Base-by-base conservation (phyloP, 129 eudicot genomes). In the Smallanthus sonchifolius region DNA sequence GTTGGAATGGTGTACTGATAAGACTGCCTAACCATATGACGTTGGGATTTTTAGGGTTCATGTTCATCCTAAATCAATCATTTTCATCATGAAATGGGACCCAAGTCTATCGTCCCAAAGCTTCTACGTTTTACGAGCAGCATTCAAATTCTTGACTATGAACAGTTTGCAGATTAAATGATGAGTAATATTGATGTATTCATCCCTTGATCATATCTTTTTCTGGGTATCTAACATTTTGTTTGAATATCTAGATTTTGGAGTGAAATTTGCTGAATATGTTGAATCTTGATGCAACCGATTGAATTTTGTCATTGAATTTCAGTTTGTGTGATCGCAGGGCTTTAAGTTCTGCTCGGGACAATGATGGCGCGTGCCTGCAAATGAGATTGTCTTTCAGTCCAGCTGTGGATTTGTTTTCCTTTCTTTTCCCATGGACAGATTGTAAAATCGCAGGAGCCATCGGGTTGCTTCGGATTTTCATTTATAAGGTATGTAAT, bases 351-450 rank as follows among this genome's bases (percentile, higher is more conserved):
- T 78, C 63, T n/a, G 66, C 85, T 6, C 79, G 93, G 67, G 86
- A 83, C 37, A 15, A 34, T 2, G 89, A 83, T 72, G 89, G 89
- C 57, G 93, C 89, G 2, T 72, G 86, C 69, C 78, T 87, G n/a
- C 93, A 87, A 49, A 80, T 87, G 89, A 80, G 87, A 77, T 70
- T 87, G 52, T 82, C 89, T 65, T 87, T 70, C 45, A 80, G 89
- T 65, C 93, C 89, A 20, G 87, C 84, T 62, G 87, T 87, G 2
- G 79, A 81, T 48, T 59, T 87, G 59, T 72, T 87, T 48, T 84
- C 83, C 16, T 87, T 80, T 70, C 80, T 87, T 40, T 82, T 85
- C 59, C 89, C 87, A 4, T 87, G 89, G 87, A 72, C 78, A 35
- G 87, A 85, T 77, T 87, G 87, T 76, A 81, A 83, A 39, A 72